These are phyloP conservation scores for Paxillus rubicundulus DNA, from an alignment of 768 basidiomycete genomes.

Conservation along the genomic window DNA sequence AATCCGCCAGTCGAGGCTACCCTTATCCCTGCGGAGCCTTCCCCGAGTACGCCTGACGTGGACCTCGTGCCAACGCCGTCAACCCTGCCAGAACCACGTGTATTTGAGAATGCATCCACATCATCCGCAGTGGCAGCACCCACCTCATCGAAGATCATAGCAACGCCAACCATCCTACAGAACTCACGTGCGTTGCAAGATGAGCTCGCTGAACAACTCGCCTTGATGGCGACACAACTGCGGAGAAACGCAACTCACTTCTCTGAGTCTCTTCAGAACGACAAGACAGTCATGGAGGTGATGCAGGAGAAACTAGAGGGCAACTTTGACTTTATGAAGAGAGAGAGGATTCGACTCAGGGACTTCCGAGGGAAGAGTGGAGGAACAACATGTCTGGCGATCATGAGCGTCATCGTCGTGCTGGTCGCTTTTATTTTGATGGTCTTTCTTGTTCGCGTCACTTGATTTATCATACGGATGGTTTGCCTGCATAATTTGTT, in stretches of 20 bases:
- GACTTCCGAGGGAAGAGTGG: constrained; percentile 63
- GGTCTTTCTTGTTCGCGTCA: constrained; percentile 71
- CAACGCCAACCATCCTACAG: constrained; percentile 43
- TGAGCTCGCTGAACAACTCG: constrained; percentile 70
- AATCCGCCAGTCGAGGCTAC: constrained; percentile 17
- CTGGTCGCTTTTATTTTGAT: constrained; percentile 66
- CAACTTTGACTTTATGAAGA: constrained; percentile 67
- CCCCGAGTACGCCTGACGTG: constrained; percentile 14
- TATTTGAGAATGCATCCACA: constrained; percentile 5
- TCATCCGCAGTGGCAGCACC: constrained; percentile 26
- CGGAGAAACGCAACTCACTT: constrained; percentile 83
- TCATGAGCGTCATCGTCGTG: constrained; percentile 65
- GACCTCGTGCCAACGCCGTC: constrained; percentile 41
- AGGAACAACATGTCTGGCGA: constrained; percentile 69
- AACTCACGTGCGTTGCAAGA: constrained; percentile 68
- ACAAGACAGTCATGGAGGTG: constrained; percentile 65
- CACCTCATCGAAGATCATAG: constrained; percentile 34
- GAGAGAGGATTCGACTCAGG: constrained; percentile 57
- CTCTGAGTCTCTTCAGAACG: constrained; percentile 65
- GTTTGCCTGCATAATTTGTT: constrained; percentile 2
- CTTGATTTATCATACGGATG: constrained; percentile 26
- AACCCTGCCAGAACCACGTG: constrained; percentile 11
- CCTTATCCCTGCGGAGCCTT: constrained; percentile 24
- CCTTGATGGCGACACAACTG: constrained; percentile 84
- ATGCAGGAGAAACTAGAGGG: constrained; percentile 72